These are phyloP conservation scores for Trichoderma citrinoviride DNA, from an alignment of 2,329 filamentous ascomycete genomes.

Conservation along the genomic window DNA sequence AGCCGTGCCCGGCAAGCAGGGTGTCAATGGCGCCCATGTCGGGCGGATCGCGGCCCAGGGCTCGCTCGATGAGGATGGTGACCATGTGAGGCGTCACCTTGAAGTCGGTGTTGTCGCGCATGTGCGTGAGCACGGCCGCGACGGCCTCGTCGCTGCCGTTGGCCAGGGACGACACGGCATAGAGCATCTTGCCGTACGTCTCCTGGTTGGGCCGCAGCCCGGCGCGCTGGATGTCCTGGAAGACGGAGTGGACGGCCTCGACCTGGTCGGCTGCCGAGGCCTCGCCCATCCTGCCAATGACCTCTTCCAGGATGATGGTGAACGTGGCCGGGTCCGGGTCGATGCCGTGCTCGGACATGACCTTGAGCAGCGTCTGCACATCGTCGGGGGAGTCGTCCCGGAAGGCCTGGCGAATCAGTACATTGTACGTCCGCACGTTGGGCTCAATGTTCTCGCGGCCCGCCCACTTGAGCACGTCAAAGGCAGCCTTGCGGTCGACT, in stretches of 20 bases:
- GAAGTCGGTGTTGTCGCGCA: conserved; percentile 53
- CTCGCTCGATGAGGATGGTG: conserved; percentile 69
- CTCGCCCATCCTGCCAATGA: conserved; percentile 44
- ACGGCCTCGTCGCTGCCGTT: conserved; percentile 49
- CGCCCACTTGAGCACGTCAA: conserved; percentile 59
- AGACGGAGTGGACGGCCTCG: conserved; percentile 50
- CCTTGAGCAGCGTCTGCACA: conserved; percentile 51
- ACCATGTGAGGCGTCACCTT: conserved; percentile 64
- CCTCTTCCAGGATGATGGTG: conserved; percentile 66
- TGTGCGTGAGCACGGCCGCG: conserved; percentile 60
- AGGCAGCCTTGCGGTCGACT: conserved; percentile 48
- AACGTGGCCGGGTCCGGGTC: conserved; percentile 67
- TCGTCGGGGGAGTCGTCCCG: conserved; percentile 47
- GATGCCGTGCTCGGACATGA: conserved; percentile 58
- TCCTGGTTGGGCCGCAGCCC: conserved; percentile 59
- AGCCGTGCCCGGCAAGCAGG: conserved; percentile 57
- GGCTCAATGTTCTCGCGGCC: conserved; percentile 53
- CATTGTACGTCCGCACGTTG: conserved; percentile 64
- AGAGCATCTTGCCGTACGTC: conserved; percentile 68
- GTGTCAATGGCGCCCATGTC: conserved; percentile 58
- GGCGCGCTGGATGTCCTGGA: conserved; percentile 55
- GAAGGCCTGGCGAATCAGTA: conserved; percentile 61
- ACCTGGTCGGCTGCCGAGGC: conserved; percentile 49
- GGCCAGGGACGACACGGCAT: conserved; percentile 42
- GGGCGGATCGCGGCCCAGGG: conserved; percentile 57